Evolutionary conservation across 352 stramenopile genomes (phyloP), one percentile per base, ranked within the genome.

Genomic region (Pythium dissimile): DNA sequence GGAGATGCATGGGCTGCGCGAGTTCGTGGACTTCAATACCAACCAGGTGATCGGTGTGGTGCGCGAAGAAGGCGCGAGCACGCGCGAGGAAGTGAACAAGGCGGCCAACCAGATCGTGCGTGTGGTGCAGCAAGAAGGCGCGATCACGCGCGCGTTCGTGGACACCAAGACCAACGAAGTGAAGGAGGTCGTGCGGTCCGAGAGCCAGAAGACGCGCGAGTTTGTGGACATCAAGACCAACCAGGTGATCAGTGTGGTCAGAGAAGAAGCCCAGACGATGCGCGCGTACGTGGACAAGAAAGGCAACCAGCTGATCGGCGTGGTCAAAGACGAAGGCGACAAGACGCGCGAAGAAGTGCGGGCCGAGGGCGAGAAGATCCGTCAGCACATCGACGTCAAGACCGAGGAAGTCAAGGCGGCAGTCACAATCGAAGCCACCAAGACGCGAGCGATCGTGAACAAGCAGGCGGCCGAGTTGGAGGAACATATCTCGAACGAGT

Each of bases 121-220:
- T 12, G 18, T 34, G 10, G 38, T 57, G 18, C 13, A 48, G 27
- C 9, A 34, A 11, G 51, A 58, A 49, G 51, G 51, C 20, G 34
- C 27, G 28, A 31, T 42, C 18, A 50, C 51, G n/a, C 47, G 47
- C 1, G 31, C 47, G 32, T 54, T 32, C 27, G 47, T 54, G 12
- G 47, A 54, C 47, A 44, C 47, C 12, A 54, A 43, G 32, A 54
- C 47, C 18, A 54, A 54, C 21, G 47, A 54, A 21, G 26, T 54
- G 9, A 54, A 54, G 47, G 31, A 54, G 5, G 15, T 30, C 1
- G 47, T 44, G 47, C 2, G 5, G 11, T 31, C 45, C 6, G 47
- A 54, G 47, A 32, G 30, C 18, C 11, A 43, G 30, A 30, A 32
- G 20, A 54, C 47, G 21, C 47, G 47, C 11, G 18, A 52, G 45